These are phyloP conservation scores for Boletus vinaceobasis DNA, from an alignment of 768 basidiomycete species.

Conservation along the genomic window DNA sequence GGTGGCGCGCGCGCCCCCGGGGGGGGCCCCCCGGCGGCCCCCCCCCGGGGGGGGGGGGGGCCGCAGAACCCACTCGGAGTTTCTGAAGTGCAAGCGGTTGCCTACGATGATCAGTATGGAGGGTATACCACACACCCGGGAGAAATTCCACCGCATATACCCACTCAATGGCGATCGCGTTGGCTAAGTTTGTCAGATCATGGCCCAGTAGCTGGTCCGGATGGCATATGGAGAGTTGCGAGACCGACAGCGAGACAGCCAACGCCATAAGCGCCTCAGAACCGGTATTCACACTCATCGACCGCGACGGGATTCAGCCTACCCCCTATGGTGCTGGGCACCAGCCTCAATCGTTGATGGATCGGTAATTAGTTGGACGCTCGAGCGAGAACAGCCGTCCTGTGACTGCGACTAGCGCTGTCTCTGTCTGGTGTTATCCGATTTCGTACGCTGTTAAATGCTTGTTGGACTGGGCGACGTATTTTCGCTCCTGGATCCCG, in stretches of 20 bases:
- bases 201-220: constrained; percentile 59
- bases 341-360: too few relatives aligned
- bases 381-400: constrained; percentile 2
- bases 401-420: not conserved
- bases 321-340: constrained; percentile 41
- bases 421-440: not conserved
- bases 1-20: too few relatives aligned
- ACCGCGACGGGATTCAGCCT: constrained; percentile 42
- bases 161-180: too few relatives aligned
- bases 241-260: constrained; percentile 55
- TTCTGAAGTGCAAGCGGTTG: too few relatives aligned
- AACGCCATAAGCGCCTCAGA: constrained; percentile 54
- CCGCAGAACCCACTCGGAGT: too few relatives aligned
- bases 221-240: constrained; percentile 77
- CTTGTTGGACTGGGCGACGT: constrained; percentile 10
- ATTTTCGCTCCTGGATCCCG: not conserved
- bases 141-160: too few relatives aligned
- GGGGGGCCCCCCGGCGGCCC: too few relatives aligned
- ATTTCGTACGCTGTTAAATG: constrained; percentile 3
- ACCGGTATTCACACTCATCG: constrained; percentile 68
- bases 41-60: too few relatives aligned
- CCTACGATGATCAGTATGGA: too few relatives aligned
- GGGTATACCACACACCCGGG: too few relatives aligned
- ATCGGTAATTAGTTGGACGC: not conserved
- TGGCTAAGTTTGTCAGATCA: constrained; percentile 79